Evolutionary conservation across 352 stramenopile genomes (phyloP), one percentile per base, ranked within the genome.

Genomic region (Phytophthora citrophthora): DNA sequence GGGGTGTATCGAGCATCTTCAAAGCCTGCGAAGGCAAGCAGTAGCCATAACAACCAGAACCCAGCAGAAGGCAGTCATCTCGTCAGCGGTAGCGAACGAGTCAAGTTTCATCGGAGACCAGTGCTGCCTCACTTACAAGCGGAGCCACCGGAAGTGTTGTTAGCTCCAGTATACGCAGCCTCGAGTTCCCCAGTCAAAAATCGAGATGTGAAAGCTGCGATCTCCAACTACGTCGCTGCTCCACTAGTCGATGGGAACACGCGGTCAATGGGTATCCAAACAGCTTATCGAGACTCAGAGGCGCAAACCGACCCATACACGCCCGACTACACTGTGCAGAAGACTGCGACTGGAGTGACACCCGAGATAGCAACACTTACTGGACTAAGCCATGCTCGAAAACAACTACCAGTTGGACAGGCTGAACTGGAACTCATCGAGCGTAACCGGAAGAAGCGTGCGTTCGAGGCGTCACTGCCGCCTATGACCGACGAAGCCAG

Each of bases 401-500:
- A 88, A 0, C 72, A 79, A 34, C 78, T 98, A 7, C 95, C 95
- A 0, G 82, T 81, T 1, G 91, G 90, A 8, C 69, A 80, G 26
- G 76, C 79, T 0, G 94, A 98, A 66, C 79, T 98, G 26, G 88
- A 95, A 54, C 74, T 98, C 59, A 96, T 98, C 32, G 90, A 97
- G 54, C 83, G 93, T 10, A 90, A 93, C 27, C 83, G 93, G 26
- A 81, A 88, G 53, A 97, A 98, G 53, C 74, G 79, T 16, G 73
- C 74, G 5, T 93, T 98, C 18, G 86, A 98, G 45, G 81, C 78
- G 12, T 89, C 88, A 23, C 61, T 98, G 36, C 95, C 94, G 15
- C 94, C 95, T 4, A 97, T 98, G 81, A 98, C 95, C 12, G 95
- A 98, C 68, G 95, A 98, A 55, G 94, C 91, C 6, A 96, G 77